A percentile compares a stretch with the other conserved stretches of the same genome.
Conservation (phyloP, 2,329 filamentous ascomycete species). For the Cercospora sp. region DNA sequence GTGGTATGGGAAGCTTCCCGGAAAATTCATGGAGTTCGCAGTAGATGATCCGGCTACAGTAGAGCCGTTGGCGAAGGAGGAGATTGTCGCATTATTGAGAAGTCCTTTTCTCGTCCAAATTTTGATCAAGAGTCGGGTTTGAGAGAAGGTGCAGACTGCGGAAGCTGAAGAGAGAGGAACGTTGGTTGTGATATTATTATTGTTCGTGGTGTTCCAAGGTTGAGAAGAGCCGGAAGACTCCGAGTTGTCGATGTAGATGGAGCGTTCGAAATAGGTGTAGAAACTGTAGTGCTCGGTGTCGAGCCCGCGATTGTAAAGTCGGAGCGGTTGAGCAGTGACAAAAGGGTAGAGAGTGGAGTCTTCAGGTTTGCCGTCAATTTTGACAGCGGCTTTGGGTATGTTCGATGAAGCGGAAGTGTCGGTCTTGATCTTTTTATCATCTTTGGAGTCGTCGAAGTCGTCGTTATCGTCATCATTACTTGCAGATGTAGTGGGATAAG, state of each 20-base stretch:
- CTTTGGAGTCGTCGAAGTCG: neutral
- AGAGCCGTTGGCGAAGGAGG: constrained; percentile 18
- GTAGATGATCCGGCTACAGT: constrained; percentile 39
- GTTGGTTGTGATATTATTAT: constrained; percentile 21
- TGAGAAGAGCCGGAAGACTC: constrained; percentile 30
- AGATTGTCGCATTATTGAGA: constrained; percentile 2
- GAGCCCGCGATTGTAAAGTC: constrained; percentile 80
- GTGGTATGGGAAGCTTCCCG: constrained; percentile 62
- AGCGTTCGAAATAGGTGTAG: constrained; percentile 87
- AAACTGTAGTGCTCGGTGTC: constrained; percentile 85
- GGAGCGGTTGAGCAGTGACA: constrained; percentile 70
- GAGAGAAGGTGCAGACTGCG: constrained; percentile 54
- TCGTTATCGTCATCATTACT: neutral
- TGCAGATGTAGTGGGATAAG: constrained; percentile 27
- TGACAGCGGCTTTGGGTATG: constrained; percentile 65
- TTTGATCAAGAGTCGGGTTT: constrained; percentile 62
- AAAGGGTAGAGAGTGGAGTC: constrained; percentile 71
- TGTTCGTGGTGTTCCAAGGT: constrained; percentile 41
- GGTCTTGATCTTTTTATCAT: constrained; percentile 25
- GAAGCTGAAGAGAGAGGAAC: constrained; percentile 28
- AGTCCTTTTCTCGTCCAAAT: constrained; percentile 58
- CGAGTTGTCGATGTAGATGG: constrained; percentile 66
- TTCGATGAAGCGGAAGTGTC: constrained; percentile 52
- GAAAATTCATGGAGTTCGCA: constrained; percentile 51
- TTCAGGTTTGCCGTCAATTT: constrained; percentile 70